phyloP scores from a whole-genome alignment of 2,329 filamentous ascomycete species.

The Beauveria sp. region DNA sequence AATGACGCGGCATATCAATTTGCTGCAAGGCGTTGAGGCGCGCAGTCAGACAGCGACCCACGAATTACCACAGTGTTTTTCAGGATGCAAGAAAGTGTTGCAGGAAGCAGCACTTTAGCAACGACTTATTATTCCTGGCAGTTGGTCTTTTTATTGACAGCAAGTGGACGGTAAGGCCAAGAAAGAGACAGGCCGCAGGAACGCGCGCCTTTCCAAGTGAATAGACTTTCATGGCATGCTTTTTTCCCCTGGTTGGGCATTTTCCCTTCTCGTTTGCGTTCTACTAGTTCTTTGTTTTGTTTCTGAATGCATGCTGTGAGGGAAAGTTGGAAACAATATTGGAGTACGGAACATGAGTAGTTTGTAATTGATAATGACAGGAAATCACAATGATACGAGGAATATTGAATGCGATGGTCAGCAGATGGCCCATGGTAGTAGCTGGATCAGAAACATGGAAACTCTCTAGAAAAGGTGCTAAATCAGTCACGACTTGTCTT shows the following conservation, averaged over 20 bases:
- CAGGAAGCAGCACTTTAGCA: neutral
- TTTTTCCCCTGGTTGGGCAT: neutral
- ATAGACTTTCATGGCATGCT: neutral
- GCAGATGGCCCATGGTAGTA: neutral
- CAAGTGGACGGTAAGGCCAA: neutral
- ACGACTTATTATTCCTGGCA: neutral
- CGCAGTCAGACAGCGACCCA: neutral
- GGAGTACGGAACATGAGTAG: constrained; percentile 7
- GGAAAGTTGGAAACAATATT: constrained; percentile 1
- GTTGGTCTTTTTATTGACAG: neutral
- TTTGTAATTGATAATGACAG: constrained; percentile 11
- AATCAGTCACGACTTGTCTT: neutral
- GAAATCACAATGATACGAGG: neutral
- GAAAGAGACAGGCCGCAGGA: neutral
- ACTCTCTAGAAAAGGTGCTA: neutral
- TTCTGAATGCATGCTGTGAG: neutral
- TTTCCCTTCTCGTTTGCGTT: neutral
- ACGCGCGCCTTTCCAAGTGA: neutral
- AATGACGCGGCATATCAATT: neutral
- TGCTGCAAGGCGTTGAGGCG: neutral
- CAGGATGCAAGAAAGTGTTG: neutral
- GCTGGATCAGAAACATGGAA: neutral
- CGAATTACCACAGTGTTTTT: neutral
- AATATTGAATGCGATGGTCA: too few species aligned
- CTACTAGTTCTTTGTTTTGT: neutral